Evolutionary conservation across 1,284 basidiomycete species (phyloP).

Genomic region (Meripilus lineatus): DNA sequence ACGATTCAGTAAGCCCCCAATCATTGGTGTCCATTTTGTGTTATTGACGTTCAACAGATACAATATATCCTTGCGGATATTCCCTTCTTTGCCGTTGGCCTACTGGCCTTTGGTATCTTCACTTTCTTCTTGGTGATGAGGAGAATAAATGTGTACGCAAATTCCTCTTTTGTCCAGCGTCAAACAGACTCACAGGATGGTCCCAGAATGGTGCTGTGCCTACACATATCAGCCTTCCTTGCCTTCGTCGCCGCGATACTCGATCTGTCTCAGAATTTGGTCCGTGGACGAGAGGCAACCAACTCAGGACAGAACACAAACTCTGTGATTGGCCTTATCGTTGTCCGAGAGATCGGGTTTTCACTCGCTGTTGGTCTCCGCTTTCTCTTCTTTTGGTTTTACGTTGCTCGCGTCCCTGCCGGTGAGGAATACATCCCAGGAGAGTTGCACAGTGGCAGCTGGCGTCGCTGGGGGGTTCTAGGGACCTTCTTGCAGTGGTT

Average conservation of each 20-base stretch:
- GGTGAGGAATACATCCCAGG: conserved; percentile 20
- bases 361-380: conserved; percentile 53
- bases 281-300: conserved; percentile 30
- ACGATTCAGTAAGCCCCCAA: conserved; percentile 19
- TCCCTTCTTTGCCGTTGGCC: conserved; percentile 62
- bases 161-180: conserved; percentile 5
- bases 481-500: conserved; percentile 50
- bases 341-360: conserved; percentile 54
- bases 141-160: conserved; percentile 54
- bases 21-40: not conserved
- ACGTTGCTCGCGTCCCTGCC: conserved; percentile 51
- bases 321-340: conserved; percentile 38
- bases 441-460: conserved; percentile 49
- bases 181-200: conserved; percentile 5
- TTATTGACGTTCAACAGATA: conserved; percentile 38
- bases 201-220: conserved; percentile 43
- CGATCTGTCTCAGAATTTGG: conserved; percentile 56
- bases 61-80: conserved; percentile 59
- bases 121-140: conserved; percentile 56
- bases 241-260: conserved; percentile 61
- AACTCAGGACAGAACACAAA: conserved; percentile 22
- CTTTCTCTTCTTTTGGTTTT: conserved; percentile 65
- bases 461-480: conserved; percentile 56
- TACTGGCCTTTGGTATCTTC: conserved; percentile 60
- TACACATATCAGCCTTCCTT: conserved; percentile 53